These are phyloP conservation scores for Tulasnella sp. DNA, from an alignment of 768 basidiomycete species.

Conservation along the genomic window DNA sequence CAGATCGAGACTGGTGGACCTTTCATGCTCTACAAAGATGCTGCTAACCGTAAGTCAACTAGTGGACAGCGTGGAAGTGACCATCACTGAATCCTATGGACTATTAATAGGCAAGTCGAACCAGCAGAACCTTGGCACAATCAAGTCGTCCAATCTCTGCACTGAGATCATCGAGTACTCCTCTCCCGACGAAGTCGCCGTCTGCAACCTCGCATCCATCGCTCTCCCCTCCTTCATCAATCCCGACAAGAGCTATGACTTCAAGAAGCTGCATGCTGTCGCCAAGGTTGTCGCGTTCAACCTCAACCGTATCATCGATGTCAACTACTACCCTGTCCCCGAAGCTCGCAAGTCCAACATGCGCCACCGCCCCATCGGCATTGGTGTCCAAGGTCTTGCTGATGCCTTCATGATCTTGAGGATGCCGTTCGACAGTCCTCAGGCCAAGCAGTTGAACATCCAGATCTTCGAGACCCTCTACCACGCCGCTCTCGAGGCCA, in stretches of 20 bases:
- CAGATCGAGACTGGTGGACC: conserved; percentile 99
- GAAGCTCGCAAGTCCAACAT: conserved; percentile 93
- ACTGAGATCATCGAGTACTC: conserved; percentile 99
- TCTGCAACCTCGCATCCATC: conserved; percentile 97
- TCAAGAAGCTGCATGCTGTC: conserved; percentile 92
- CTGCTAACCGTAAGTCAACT: conserved; percentile 78
- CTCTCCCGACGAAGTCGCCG: conserved; percentile 94
- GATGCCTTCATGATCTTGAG: conserved; percentile 97
- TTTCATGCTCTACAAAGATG: conserved; percentile 99
- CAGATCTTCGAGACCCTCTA: conserved; percentile 99
- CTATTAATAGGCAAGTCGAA: conserved; percentile 81
- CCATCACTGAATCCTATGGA: neutral
- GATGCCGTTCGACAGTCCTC: conserved; percentile 90
- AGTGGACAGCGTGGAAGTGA: neutral
- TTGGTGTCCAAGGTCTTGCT: conserved; percentile 97
- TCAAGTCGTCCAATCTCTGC: conserved; percentile 99
- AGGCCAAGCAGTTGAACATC: conserved; percentile 85
- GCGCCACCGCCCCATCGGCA: conserved; percentile 95
- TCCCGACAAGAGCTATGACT: conserved; percentile 78
- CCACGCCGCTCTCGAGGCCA: conserved; percentile 90
- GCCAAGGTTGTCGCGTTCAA: conserved; percentile 91
- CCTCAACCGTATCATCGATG: conserved; percentile 91
- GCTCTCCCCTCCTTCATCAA: conserved; percentile 91
- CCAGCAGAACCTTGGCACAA: conserved; percentile 96
- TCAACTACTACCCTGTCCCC: conserved; percentile 93